A percentile compares a stretch with the other conserved stretches of the same genome.
Evolutionary conservation across 2,329 filamentous ascomycete genomes (phyloP).

Genomic region (Monilinia polystroma): DNA sequence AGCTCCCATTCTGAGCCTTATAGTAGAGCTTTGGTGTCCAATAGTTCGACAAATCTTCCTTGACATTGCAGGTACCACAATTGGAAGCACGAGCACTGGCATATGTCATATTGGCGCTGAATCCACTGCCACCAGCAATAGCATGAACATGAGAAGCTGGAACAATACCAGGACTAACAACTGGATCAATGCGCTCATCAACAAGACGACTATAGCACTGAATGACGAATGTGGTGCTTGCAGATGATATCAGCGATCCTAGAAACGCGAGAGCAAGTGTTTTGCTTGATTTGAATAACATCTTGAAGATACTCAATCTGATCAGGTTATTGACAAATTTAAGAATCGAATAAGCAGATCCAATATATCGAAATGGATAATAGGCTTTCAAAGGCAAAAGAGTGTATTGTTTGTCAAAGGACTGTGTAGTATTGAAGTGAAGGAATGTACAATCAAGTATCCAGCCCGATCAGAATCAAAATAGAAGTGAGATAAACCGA

Average conservation of each 20-base stretch:
- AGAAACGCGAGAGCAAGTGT: background rate
- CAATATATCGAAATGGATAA: background rate
- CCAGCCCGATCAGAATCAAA: conserved; percentile 12
- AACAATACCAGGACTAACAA: conserved; percentile 26
- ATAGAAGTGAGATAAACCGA: background rate
- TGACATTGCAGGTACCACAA: conserved; percentile 41
- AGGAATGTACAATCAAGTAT: conserved; percentile 21
- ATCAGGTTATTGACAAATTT: background rate
- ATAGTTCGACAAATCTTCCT: conserved; percentile 42
- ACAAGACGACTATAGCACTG: conserved; percentile 28
- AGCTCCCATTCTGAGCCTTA: conserved; percentile 38
- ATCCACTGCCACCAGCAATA: conserved; percentile 39
- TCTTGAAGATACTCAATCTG: background rate
- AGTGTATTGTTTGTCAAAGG: background rate
- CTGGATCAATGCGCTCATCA: conserved; percentile 30
- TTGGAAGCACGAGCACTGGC: conserved; percentile 36
- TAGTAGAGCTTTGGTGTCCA: conserved; percentile 40
- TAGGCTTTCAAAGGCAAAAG: conserved; percentile 1
- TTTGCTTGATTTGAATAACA: background rate
- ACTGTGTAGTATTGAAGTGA: background rate
- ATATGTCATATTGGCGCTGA: conserved; percentile 43
- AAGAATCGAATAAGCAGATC: background rate
- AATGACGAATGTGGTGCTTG: conserved; percentile 17
- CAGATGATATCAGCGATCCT: conserved; percentile 7
- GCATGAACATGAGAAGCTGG: conserved; percentile 30